phyloP scores from a whole-genome alignment of 768 basidiomycete genomes.

The Lentinula guzmanii region DNA sequence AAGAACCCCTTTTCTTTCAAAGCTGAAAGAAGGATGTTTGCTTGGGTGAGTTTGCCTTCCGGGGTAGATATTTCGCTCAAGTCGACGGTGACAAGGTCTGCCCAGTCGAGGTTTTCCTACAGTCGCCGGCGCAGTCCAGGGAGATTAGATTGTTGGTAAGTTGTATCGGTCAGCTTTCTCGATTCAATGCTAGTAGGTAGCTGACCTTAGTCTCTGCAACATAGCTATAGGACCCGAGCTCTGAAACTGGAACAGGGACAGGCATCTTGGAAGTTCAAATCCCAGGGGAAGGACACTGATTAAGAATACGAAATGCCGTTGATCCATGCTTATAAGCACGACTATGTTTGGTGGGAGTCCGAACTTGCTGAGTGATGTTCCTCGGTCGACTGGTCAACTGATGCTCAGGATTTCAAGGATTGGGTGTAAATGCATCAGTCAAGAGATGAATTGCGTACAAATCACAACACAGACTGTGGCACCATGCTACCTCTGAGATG shows the following conservation, averaged over 20 bases:
- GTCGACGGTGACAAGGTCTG: constrained; percentile 42
- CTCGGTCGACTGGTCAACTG: not conserved
- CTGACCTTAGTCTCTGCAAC: constrained; percentile 34
- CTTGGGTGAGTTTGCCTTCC: constrained; percentile 35
- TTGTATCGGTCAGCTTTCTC: not conserved
- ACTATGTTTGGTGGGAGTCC: not conserved
- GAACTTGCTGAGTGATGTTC: not conserved
- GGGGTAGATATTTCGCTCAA: constrained; percentile 31
- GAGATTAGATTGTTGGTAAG: not conserved
- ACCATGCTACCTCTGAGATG: not conserved
- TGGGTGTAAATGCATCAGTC: not conserved
- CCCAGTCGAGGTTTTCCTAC: constrained; percentile 45
- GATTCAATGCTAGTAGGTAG: not conserved
- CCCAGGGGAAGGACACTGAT: not conserved
- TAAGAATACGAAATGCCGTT: not conserved
- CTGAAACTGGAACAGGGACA: constrained; percentile 34
- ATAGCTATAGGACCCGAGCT: constrained; percentile 31
- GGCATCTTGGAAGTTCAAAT: not conserved
- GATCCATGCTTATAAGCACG: not conserved
- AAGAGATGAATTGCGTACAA: not conserved
- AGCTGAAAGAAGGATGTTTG: constrained; percentile 34
- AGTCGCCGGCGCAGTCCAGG: not conserved
- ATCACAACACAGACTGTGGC: not conserved
- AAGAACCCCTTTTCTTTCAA: constrained; percentile 44
- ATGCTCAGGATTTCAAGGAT: not conserved